phyloP scores from a whole-genome alignment of 2,329 filamentous ascomycete species.

The Teratosphaeria destructans region DNA sequence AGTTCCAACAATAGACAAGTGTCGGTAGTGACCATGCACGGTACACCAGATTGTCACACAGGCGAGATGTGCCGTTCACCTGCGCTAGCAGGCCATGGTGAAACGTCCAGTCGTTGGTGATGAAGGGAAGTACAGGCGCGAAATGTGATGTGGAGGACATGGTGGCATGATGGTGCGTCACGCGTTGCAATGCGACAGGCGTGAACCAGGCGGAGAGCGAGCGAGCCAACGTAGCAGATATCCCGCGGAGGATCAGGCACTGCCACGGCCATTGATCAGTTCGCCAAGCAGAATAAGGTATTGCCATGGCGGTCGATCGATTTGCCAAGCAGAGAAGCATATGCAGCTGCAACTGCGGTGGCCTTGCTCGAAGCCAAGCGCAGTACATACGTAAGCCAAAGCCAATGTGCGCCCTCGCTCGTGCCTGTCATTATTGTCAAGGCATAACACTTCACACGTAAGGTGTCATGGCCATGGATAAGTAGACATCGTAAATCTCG shows the following conservation, averaged over 20 bases:
- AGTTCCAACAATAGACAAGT: neutral
- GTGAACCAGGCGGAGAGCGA: neutral
- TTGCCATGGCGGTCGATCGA: neutral
- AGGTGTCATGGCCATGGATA: neutral
- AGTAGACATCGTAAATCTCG: neutral
- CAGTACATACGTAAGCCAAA: neutral
- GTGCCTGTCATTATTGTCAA: too few species aligned
- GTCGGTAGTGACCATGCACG: neutral
- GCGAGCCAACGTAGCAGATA: neutral
- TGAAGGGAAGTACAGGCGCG: neutral
- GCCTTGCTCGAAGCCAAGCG: neutral
- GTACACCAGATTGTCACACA: neutral
- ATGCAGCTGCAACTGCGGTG: neutral
- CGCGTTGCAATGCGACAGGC: neutral
- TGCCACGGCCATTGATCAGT: neutral
- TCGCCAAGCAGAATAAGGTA: neutral
- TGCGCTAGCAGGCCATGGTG: neutral
- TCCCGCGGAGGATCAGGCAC: neutral
- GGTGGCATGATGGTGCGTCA: neutral
- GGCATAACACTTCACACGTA: neutral
- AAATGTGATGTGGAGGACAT: neutral
- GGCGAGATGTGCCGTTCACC: neutral
- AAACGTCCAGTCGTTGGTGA: neutral
- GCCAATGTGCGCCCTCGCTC: too few species aligned
- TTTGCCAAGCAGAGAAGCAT: neutral